Evolutionary conservation across 257 asterid species (phyloP).

Genomic region (Capsicum chinense): DNA sequence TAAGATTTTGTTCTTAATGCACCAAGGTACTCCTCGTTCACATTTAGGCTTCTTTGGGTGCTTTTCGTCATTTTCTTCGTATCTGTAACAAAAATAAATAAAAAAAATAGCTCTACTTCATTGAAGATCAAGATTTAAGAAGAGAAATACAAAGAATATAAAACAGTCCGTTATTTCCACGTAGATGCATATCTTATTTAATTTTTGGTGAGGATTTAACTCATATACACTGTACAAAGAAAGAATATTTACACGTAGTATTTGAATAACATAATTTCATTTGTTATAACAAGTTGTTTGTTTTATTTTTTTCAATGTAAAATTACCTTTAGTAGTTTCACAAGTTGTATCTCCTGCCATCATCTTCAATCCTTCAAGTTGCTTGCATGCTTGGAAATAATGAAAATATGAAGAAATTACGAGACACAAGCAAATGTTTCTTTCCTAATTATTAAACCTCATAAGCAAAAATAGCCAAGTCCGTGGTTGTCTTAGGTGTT

Average conservation of each 20-base stretch:
- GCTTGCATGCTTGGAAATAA: too few relatives aligned
- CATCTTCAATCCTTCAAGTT: neutral
- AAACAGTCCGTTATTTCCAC: neutral
- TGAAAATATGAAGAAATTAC: too few relatives aligned
- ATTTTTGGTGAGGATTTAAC: neutral
- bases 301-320: neutral
- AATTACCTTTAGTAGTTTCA: neutral
- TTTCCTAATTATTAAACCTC: neutral
- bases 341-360: neutral
- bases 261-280: neutral
- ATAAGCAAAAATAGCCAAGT: neutral
- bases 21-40: conserved; percentile 73
- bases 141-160: neutral
- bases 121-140: neutral
- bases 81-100: conserved; percentile 41
- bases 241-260: too few relatives aligned
- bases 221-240: too few relatives aligned
- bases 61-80: conserved; percentile 38
- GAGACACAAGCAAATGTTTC: neutral
- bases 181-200: neutral
- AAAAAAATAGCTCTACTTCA: neutral
- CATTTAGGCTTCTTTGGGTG: conserved; percentile 38
- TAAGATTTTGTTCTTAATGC: conserved; percentile 73
- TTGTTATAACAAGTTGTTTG: neutral
- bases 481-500: conserved; percentile 33